phyloP scores from a whole-genome alignment of 352 stramenopile genomes.

The Plasmopara muralis region DNA sequence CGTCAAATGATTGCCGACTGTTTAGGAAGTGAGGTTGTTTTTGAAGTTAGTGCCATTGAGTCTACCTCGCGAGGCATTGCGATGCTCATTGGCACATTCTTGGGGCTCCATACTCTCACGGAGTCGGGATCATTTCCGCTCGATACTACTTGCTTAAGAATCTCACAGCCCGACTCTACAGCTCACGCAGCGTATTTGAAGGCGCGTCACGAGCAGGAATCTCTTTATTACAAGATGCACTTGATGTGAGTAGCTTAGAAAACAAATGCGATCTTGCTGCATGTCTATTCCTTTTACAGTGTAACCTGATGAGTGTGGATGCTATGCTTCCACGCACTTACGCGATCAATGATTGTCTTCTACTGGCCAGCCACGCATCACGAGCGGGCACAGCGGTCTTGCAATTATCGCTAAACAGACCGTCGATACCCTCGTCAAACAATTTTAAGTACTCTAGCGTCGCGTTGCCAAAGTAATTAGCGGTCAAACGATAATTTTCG shows the following conservation, averaged over 20 bases:
- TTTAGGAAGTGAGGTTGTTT: constrained; percentile 62
- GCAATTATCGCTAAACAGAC: constrained; percentile 56
- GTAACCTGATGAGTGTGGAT: too few species aligned
- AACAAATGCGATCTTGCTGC: too few species aligned
- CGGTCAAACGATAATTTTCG: constrained; percentile 50
- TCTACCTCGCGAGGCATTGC: constrained; percentile 82
- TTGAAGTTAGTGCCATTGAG: constrained; percentile 58
- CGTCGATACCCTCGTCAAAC: constrained; percentile 53
- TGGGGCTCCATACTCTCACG: constrained; percentile 48
- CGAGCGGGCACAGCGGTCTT: constrained; percentile 43
- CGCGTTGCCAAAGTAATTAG: constrained; percentile 60
- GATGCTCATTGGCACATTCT: constrained; percentile 55
- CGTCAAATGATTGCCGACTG: constrained; percentile 84
- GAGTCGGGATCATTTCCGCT: constrained; percentile 26
- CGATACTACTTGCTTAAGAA: constrained; percentile 21
- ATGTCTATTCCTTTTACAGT: too few species aligned
- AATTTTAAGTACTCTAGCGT: constrained; percentile 59
- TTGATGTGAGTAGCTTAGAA: not conserved
- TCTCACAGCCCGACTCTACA: constrained; percentile 33
- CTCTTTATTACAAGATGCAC: constrained; percentile 70
- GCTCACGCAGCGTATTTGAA: constrained; percentile 58
- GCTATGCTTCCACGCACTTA: not conserved
- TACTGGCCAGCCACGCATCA: constrained; percentile 31
- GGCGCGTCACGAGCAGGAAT: constrained; percentile 60
- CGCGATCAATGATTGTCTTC: constrained; percentile 7